phyloP scores from a whole-genome alignment of 2,329 filamentous ascomycete species.

The Blastomyces percursus region DNA sequence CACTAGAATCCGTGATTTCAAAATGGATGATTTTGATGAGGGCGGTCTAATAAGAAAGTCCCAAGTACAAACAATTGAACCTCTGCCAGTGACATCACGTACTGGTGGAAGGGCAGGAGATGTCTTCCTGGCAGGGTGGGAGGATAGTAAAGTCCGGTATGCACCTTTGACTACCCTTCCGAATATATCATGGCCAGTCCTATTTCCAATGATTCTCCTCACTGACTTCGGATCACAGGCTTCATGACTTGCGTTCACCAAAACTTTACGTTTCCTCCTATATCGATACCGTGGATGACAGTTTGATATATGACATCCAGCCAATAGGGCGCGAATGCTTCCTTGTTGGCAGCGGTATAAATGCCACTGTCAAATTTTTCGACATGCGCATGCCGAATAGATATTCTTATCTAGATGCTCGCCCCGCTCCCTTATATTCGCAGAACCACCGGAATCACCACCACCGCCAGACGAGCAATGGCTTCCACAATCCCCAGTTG shows the following conservation, averaged over 20 bases:
- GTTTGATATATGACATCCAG: conserved; percentile 48
- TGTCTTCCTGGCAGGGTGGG: conserved; percentile 50
- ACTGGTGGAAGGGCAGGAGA: conserved; percentile 31
- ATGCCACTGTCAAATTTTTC: conserved; percentile 51
- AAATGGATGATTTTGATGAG: conserved; percentile 27
- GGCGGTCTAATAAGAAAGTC: conserved; percentile 17
- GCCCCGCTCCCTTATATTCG: conserved; percentile 6
- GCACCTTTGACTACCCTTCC: not conserved
- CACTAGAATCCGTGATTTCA: conserved; percentile 25
- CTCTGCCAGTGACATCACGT: conserved; percentile 20
- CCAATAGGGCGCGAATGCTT: conserved; percentile 47
- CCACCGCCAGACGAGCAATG: not conserved
- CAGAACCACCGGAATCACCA: conserved; percentile 2
- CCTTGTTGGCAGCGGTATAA: conserved; percentile 45
- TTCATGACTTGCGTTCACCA: conserved; percentile 51
- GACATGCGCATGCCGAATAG: conserved; percentile 42
- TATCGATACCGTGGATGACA: conserved; percentile 46
- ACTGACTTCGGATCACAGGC: conserved; percentile 23
- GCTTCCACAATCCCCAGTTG: conserved; percentile 8
- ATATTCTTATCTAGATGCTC: conserved; percentile 25
- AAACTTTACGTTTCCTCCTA: conserved; percentile 40
- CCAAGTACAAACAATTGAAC: conserved; percentile 28
- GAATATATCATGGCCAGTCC: not conserved
- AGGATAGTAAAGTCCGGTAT: conserved; percentile 43
- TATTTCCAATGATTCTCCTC: not conserved